Percentiles rank a stretch among this genome's conserved stretches.
Conservation (phyloP, 2,329 filamentous ascomycete genomes). For the Sclerotinia minor region DNA sequence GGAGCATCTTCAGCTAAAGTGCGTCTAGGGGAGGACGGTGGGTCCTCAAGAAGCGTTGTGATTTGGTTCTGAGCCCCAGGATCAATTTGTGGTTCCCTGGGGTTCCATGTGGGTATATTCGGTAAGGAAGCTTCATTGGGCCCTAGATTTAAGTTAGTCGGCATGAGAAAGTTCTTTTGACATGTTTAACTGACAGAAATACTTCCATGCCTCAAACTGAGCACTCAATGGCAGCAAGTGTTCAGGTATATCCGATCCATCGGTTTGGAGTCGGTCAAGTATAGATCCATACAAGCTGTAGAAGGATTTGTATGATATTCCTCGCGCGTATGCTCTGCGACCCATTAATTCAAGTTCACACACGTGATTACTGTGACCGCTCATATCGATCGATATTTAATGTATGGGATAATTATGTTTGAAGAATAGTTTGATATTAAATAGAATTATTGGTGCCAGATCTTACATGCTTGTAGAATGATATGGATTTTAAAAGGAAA, state of each 20-base stretch:
- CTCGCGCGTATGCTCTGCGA: not conserved
- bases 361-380: not conserved
- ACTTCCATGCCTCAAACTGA: not conserved
- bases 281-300: not conserved
- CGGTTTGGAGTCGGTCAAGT: not conserved
- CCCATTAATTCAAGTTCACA: not conserved
- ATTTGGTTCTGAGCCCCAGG: not conserved
- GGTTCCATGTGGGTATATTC: not conserved
- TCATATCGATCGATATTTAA: not conserved
- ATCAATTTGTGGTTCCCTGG: no score
- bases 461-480: not conserved
- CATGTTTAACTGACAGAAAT: not conserved
- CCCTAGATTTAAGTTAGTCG: not conserved
- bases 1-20: not conserved
- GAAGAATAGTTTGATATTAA: not conserved
- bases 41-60: not conserved
- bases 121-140: not conserved
- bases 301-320: not conserved
- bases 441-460: not conserved
- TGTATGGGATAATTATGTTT: not conserved
- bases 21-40: no score
- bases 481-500: not conserved
- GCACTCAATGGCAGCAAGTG: not conserved
- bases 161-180: not conserved
- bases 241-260: not conserved